phyloP scores from a whole-genome alignment of 805 yeast genomes.

The Yarrowia deformans region DNA sequence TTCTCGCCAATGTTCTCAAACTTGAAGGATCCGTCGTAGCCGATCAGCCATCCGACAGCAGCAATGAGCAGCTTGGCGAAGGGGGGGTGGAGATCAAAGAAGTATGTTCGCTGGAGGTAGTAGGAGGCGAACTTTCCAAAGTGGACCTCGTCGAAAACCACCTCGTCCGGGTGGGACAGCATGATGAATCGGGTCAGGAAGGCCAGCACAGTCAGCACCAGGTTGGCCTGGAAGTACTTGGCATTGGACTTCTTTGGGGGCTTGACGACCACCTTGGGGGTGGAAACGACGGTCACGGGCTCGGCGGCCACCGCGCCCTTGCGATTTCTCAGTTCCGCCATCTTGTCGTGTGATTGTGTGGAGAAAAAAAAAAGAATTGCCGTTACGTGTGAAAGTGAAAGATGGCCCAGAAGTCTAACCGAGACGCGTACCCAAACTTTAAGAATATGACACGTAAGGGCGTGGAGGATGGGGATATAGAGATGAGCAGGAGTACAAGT shows the following conservation, averaged over 20 bases:
- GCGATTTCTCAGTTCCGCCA: slow-evolving; percentile 38
- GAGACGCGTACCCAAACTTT: slow-evolving; percentile 13
- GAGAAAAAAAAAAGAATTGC: neutral
- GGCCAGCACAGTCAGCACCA: slow-evolving; percentile 65
- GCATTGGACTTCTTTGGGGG: neutral
- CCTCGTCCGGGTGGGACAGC: slow-evolving; percentile 73
- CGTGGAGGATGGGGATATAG: neutral
- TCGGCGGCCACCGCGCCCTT: neutral
- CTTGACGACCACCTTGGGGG: neutral
- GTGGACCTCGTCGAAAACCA: slow-evolving; percentile 69
- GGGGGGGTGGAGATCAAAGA: slow-evolving; percentile 98
- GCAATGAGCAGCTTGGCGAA: slow-evolving; percentile 95
- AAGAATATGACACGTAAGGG: slow-evolving; percentile 2
- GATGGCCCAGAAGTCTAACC: neutral
- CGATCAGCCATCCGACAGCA: slow-evolving; percentile 83
- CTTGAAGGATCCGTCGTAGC: slow-evolving; percentile 91
- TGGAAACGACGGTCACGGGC: neutral
- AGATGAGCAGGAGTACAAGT: too few species aligned
- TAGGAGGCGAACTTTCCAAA: slow-evolving; percentile 59
- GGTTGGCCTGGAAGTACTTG: slow-evolving; percentile 30
- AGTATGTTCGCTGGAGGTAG: slow-evolving; percentile 87
- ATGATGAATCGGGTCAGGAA: slow-evolving; percentile 77
- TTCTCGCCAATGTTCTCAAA: slow-evolving; percentile 88
- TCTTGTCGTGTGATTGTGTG: neutral
- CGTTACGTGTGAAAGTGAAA: neutral